Percentiles rank a stretch among this genome's conserved stretches.
These are phyloP conservation scores for Prunus persica DNA, from an alignment of 306 rosid species.

Conservation along the genomic window DNA sequence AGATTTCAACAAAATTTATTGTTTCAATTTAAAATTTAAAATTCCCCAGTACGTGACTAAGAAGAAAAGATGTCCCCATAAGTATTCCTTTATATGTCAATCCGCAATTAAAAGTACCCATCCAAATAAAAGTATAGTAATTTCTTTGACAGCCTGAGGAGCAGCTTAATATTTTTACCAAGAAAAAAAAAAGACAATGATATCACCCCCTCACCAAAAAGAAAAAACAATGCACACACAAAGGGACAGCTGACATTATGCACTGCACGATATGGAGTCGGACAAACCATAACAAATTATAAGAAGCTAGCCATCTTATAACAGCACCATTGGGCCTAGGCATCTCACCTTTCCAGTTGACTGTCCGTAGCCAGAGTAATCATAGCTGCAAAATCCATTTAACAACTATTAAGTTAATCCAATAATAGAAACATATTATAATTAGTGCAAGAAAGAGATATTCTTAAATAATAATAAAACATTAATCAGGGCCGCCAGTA, in stretches of 20 bases:
- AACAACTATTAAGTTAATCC: background rate
- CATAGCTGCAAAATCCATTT: constrained; percentile 55
- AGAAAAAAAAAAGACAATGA: background rate
- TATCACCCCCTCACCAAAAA: background rate
- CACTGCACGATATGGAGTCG: background rate
- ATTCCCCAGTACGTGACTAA: too few species aligned
- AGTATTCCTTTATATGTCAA: too few species aligned
- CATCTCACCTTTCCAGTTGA: constrained; percentile 89
- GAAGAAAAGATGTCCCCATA: too few species aligned
- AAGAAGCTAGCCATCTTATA: background rate
- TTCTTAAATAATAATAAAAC: background rate
- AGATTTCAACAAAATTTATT: background rate
- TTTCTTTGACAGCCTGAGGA: background rate
- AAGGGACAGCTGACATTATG: background rate
- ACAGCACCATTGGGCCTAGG: background rate
- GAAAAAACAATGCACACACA: background rate
- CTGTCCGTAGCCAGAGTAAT: constrained; percentile 97
- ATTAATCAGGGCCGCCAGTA: background rate
- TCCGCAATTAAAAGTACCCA: background rate
- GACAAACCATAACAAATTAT: background rate
- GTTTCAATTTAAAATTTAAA: background rate
- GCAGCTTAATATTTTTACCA: background rate
- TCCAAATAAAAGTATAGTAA: background rate
- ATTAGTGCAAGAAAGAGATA: background rate
- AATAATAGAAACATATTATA: background rate